phyloP scores from a whole-genome alignment of 495 filamentous ascomycete genomes.

The Mytilinidion resinicola region DNA sequence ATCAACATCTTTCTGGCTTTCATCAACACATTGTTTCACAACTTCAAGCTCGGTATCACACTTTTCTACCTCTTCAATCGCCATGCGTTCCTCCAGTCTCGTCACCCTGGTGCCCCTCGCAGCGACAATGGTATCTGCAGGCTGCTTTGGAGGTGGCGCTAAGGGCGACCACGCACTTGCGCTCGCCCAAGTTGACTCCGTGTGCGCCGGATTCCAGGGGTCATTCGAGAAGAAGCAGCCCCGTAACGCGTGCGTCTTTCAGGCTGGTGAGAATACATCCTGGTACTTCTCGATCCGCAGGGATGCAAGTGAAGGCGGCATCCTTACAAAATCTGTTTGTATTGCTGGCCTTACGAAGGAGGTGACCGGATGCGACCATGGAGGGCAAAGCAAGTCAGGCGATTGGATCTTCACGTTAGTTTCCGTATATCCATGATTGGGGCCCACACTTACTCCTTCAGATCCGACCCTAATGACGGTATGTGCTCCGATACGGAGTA shows the following conservation, averaged over 20 bases:
- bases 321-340: background rate
- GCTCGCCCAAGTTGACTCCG: background rate
- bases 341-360: background rate
- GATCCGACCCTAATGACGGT: background rate
- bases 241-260: background rate
- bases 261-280: background rate
- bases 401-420: background rate
- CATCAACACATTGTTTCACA: background rate
- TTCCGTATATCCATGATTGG: background rate
- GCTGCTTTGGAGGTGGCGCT: background rate
- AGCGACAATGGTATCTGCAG: background rate
- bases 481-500: background rate
- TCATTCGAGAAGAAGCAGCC: background rate
- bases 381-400: background rate
- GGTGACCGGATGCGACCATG: background rate
- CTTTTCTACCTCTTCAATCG: background rate
- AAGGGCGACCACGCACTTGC: background rate
- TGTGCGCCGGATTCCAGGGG: background rate
- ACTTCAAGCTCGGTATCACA: background rate
- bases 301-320: background rate
- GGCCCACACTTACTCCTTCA: background rate
- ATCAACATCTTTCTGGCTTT: background rate
- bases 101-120: background rate
- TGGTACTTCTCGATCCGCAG: background rate
- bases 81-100: background rate